These are phyloP conservation scores for Neonectria ditissima DNA, from an alignment of 2,329 filamentous ascomycete species.

Conservation along the genomic window DNA sequence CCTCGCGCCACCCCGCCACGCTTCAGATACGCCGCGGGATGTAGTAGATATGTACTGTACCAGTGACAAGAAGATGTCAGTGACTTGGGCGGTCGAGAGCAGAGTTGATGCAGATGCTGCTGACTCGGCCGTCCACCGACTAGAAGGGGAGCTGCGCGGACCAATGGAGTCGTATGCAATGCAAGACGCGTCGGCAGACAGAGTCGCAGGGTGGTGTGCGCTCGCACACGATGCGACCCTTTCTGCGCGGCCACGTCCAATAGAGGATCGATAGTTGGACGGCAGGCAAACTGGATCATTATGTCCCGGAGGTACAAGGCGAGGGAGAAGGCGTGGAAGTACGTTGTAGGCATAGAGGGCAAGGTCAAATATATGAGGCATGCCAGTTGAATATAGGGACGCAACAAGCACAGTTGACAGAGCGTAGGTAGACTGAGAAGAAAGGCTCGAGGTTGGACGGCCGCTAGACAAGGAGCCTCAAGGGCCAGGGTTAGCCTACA, in stretches of 20 bases:
- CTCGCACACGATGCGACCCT: conserved; percentile 26
- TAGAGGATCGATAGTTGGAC: background rate
- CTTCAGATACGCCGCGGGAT: background rate
- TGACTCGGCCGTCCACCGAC: conserved; percentile 1
- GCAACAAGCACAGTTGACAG: too few species aligned
- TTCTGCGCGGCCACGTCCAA: conserved; percentile 4
- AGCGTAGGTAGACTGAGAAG: too few species aligned
- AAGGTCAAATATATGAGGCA: background rate
- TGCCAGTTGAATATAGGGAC: background rate
- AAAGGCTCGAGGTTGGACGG: background rate
- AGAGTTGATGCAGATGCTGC: background rate
- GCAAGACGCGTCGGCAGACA: conserved; percentile 29
- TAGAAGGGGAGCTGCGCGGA: background rate
- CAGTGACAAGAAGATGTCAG: background rate
- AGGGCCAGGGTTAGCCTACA: background rate
- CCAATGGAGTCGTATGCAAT: conserved; percentile 8
- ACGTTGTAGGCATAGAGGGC: background rate
- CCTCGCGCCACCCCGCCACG: background rate
- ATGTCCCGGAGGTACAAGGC: background rate
- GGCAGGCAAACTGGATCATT: conserved; percentile 11
- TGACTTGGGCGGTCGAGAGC: background rate
- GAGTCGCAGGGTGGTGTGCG: conserved; percentile 17
- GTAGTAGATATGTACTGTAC: background rate
- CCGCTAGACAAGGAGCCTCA: background rate
- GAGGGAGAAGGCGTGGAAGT: background rate